Evolutionary conservation across 2,329 filamentous ascomycete species (phyloP), one percentile per base, ranked within the genome.

Genomic region (Fusarium beomiforme): DNA sequence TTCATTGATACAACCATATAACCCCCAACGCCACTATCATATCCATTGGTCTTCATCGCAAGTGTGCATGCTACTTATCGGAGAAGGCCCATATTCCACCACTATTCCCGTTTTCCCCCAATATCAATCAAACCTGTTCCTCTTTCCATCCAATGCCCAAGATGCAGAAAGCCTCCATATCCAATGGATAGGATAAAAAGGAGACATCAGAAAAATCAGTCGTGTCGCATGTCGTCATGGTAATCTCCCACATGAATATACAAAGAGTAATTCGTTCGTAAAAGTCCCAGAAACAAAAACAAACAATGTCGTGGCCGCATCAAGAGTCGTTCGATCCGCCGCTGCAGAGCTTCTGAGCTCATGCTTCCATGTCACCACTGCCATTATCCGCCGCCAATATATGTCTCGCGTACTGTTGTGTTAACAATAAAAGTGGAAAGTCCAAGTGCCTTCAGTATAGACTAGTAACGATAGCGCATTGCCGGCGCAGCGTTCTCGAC

Each of bases 401-500:
- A 23, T 58, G 64, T 62, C 41, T 43, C 42, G 47, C 49, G 67
- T 50, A 47, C 67, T 67, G 58, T 67, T 49, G 39, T 37, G 47
- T 59, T 44, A 59, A 47, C 51, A 50, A 47, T 63, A 24, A 51
- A 33, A 34, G 44, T 50, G 56, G 63, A 51, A 42, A 42, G 36
- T 34, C 41, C 37, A 53, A 41, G 37, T 37, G 43, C n/a, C 41
- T 36, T 19, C n/a, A 46, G 44, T 21, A 24, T 21, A 24, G 43
- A 59, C 53, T 76, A 78, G 34, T 76, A 70, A 33, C 74, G 71
- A 50, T 79, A 69, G 23, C 75, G 76, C 50, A 78, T 62, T 76
- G 79, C 78, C 10, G 79, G 79, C 42, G 67, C 74, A 17, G 68
- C 66, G 55, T 80, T 81, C 75, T 82, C 80, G 31, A 76, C 60